Evolutionary conservation across 2,329 filamentous ascomycete genomes (phyloP).

Genomic region (Fusarium sp.): DNA sequence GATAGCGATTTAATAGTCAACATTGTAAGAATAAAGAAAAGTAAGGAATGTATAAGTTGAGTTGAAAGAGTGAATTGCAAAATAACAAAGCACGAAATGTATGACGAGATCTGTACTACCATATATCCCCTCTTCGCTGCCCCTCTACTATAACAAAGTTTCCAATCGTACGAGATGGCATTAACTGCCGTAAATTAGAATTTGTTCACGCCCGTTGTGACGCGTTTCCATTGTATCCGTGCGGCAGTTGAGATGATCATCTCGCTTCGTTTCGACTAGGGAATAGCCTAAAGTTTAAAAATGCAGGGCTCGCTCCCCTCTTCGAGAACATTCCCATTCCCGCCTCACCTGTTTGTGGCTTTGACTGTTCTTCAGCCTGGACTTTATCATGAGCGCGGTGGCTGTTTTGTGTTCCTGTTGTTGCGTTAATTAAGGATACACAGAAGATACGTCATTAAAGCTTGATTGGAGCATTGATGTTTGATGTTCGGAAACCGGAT

Average conservation of each 20-base stretch:
- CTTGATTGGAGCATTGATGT: neutral
- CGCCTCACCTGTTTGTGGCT: no score
- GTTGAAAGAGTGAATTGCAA: neutral
- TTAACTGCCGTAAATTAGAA: neutral
- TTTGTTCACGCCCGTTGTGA: neutral
- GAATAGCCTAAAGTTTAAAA: constrained; percentile 19
- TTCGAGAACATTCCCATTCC: constrained; percentile 3
- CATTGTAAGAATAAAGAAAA: neutral
- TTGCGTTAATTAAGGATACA: neutral
- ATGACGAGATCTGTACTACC: neutral
- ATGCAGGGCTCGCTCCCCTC: neutral
- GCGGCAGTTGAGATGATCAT: constrained; percentile 20
- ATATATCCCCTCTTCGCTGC: constrained; percentile 1
- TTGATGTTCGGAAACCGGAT: neutral
- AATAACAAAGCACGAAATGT: neutral
- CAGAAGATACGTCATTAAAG: neutral
- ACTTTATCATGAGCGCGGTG: neutral
- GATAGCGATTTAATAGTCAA: constrained; percentile 11
- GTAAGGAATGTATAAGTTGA: constrained; percentile 12
- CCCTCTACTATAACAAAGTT: neutral
- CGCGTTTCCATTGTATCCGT: neutral
- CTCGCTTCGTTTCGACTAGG: neutral
- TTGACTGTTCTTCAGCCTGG: no score
- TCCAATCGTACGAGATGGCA: neutral
- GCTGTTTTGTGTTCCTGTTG: neutral